Evolutionary conservation across 768 basidiomycete genomes (phyloP).

Genomic region (Termitomyces heimii): DNA sequence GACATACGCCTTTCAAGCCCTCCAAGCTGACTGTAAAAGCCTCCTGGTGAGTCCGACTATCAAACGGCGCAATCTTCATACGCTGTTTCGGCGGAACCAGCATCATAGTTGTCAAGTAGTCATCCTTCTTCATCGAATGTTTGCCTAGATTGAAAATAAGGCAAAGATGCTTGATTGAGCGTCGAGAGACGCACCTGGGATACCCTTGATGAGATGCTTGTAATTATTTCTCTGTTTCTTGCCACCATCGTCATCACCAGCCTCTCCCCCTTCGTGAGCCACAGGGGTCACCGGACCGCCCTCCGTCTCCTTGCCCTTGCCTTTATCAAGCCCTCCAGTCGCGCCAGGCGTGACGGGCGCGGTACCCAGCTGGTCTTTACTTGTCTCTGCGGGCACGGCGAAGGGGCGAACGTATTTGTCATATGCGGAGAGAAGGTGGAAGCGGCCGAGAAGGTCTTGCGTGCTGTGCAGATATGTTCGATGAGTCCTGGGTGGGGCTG

Average conservation of each 20-base stretch:
- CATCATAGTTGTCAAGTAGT: slow-evolving; percentile 62
- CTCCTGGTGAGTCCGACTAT: slow-evolving; percentile 60
- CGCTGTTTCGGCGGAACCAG: slow-evolving; percentile 67
- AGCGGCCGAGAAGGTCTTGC: slow-evolving; percentile 71
- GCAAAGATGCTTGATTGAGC: slow-evolving; percentile 1
- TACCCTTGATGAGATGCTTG: slow-evolving; percentile 68
- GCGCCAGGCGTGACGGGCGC: slow-evolving; percentile 13
- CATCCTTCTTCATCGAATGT: slow-evolving; percentile 77
- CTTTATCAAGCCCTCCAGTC: slow-evolving; percentile 32
- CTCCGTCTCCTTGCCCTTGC: slow-evolving; percentile 42
- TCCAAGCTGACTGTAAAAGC: slow-evolving; percentile 71
- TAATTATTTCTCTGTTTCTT: slow-evolving; percentile 79
- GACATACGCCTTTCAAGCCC: slow-evolving; percentile 65
- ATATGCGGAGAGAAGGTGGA: slow-evolving; percentile 68
- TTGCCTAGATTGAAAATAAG: slow-evolving; percentile 42
- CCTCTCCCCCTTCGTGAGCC: slow-evolving; percentile 38
- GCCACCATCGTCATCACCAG: slow-evolving; percentile 47
- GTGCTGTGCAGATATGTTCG: slow-evolving; percentile 61
- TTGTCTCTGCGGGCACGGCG: slow-evolving; percentile 26
- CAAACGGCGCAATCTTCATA: slow-evolving; percentile 56
- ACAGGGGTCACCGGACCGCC: slow-evolving; percentile 28
- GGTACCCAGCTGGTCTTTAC: slow-evolving; percentile 15
- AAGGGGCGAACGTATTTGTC: slow-evolving; percentile 73
- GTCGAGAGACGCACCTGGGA: slow-evolving; percentile 49
- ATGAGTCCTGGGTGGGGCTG: slow-evolving; percentile 32